Evolutionary conservation across 2,329 filamentous ascomycete genomes (phyloP), one percentile per base, ranked within the genome.

Genomic region (Claviceps humidiphila): DNA sequence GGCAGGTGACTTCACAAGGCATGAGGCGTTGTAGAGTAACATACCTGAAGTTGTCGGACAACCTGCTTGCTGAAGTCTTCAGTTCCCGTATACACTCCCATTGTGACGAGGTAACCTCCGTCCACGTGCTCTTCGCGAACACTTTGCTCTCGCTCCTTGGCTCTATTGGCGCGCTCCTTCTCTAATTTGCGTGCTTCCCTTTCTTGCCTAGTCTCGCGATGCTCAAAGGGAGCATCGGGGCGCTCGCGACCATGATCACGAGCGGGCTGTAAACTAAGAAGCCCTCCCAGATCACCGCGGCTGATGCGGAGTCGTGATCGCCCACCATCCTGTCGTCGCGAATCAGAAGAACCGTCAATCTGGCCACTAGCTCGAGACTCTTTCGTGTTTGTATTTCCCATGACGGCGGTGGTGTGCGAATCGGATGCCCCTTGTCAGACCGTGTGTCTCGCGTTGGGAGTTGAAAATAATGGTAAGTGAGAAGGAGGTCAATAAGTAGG

Each of bases 31-130:
- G 9, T 34, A 34, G 30, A 11, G 30, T 34, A 34, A 34, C 71
- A 63, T 76, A 95, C 89, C 84, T 93, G 91, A 52, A 98, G 72
- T 66, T 95, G 90, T 58, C 93, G 81, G 52, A 97, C 91, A 47
- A 88, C 74, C 17, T 79, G 72, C 68, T 97, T 97, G 73, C 81
- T 95, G 66, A 91, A 98, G 68, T 98, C 93, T 68, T 98, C 93
- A 0, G 82, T 74, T 0, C 91, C 90, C 22, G 88, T 91, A 64
- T 98, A 98, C 49, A 90, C 87, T 39, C 93, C 93, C 64, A 95
- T 80, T 0, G 93, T 98, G 37, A 98, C 93, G 47, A 98, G 72
- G 70, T 84, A 98, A 22, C 93, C 93, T 20, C 93, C 93, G 67
- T 98, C 93, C 3, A 97, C 86, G 66, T 90, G 82, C 65, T 98